Base-by-base conservation (phyloP, 352 stramenopile genomes). In the Pythium graminicola region DNA sequence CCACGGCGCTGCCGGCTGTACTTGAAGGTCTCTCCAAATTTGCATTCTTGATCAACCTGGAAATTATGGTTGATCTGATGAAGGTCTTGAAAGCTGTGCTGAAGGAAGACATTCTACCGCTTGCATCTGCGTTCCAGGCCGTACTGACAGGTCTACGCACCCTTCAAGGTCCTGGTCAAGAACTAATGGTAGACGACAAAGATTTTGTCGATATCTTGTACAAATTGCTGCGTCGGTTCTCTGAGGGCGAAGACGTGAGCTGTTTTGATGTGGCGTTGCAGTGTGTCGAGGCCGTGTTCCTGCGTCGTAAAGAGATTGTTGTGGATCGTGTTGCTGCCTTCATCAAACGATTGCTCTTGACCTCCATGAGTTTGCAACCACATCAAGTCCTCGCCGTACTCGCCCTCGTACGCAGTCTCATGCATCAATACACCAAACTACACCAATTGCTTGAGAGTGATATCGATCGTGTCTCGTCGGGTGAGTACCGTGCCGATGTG, bases 1-100 rank as follows among this genome's bases (percentile, higher is more conserved):
- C 86, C 29, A 72, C 81, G n/a, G 72, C 96, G 16, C 58, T 98
- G 48, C 92, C 93, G 1, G 84, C 86, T 1, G 91, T 97, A 46
- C 77, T 98, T 17, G 80, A 90, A 54, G 95, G 95, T 2, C 75
- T 98, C 36, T 81, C 88, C 35, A 98, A 98, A 60, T 98, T 96
- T 76, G 93, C 91, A 14, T 97, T 98, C 76, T 56, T 99, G 9
- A 98, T 99, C 54, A 98, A 99, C 63, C 74, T 99, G n/a, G 94
- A 99, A 68, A 98, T 97, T 31, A 95, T 99, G 70, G 87, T 96
- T 23, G 93, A 99, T 64, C 62, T 99, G 40, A 74, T 99, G 51
- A 96, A 93, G 54, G 87, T 98, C 33, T 77, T 99, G 23, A 98
- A 98, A 66, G 70, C 87, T 22, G 72, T 98, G 52, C 72, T 98